These are phyloP conservation scores for Colletotrichum salicis DNA, from an alignment of 2,329 filamentous ascomycete genomes.

Conservation along the genomic window DNA sequence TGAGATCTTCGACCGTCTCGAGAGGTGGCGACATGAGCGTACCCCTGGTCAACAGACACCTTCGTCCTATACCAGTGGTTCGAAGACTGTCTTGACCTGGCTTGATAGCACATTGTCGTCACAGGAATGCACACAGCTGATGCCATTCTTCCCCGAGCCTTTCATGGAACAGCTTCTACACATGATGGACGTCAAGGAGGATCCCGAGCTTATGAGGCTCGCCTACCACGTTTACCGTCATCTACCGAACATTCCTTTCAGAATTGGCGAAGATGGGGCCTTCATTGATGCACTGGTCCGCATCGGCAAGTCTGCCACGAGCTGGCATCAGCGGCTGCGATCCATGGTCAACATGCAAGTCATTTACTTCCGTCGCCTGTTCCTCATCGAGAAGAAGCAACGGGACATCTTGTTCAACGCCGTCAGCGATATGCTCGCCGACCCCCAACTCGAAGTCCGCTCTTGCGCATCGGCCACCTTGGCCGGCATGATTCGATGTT, in stretches of 20 bases:
- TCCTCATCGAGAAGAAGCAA: constrained; percentile 80
- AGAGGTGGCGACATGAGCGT: constrained; percentile 87
- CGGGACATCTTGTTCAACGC: constrained; percentile 87
- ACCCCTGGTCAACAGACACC: constrained; percentile 90
- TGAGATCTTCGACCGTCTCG: constrained; percentile 81
- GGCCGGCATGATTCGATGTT: constrained; percentile 98
- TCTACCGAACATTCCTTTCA: constrained; percentile 93
- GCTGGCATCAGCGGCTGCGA: constrained; percentile 95
- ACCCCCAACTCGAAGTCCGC: constrained; percentile 92
- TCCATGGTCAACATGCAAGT: constrained; percentile 99
- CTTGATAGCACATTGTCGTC: constrained; percentile 90
- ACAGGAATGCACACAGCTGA: constrained; percentile 90
- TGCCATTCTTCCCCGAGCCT: constrained; percentile 87
- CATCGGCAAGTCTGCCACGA: constrained; percentile 84
- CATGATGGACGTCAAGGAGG: constrained; percentile 99
- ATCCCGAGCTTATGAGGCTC: constrained; percentile 91
- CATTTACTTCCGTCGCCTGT: constrained; percentile 95
- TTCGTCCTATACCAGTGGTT: constrained; percentile 92
- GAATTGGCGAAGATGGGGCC: constrained; percentile 81
- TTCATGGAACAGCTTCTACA: constrained; percentile 95
- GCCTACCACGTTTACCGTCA: constrained; percentile 98
- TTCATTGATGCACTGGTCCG: constrained; percentile 89
- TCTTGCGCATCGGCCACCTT: constrained; percentile 92
- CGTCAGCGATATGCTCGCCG: constrained; percentile 94
- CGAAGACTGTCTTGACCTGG: constrained; percentile 96